A percentile compares a stretch with the other conserved stretches of the same genome.
Evolutionary conservation across 2,329 filamentous ascomycete species (phyloP).

Genomic region (Orbilia quercus): DNA sequence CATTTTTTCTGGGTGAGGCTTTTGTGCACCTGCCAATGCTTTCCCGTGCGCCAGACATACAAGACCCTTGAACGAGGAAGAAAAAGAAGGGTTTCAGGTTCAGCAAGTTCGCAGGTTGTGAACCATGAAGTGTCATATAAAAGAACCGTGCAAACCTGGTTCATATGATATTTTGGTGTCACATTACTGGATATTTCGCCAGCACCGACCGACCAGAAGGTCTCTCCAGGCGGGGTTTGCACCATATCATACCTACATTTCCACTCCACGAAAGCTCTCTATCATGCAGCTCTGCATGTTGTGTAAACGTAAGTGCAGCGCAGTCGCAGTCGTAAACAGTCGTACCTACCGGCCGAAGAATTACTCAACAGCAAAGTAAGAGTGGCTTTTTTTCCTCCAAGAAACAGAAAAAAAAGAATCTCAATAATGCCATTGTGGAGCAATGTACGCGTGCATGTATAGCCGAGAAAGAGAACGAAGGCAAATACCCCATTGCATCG

Average conservation of each 20-base stretch:
- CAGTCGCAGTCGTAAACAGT: not conserved
- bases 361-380: not conserved
- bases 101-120: constrained; percentile 20
- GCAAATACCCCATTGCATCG: constrained; percentile 15
- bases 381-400: no score
- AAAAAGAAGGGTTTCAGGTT: constrained; percentile 39
- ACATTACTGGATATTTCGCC: constrained; percentile 49
- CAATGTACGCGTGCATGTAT: constrained; percentile 1
- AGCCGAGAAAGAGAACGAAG: no score
- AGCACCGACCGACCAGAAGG: constrained; percentile 6
- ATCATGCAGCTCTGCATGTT: no score
- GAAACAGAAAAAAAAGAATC: no score
- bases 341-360: no score
- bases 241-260: no score
- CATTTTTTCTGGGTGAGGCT: constrained; percentile 25
- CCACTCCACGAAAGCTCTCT: no score
- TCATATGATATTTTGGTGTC: constrained; percentile 47
- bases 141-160: constrained; percentile 49
- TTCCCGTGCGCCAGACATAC: constrained; percentile 27
- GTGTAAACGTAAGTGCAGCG: not conserved
- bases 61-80: constrained; percentile 34
- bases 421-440: not conserved
- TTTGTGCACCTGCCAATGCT: constrained; percentile 31
- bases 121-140: constrained; percentile 38
- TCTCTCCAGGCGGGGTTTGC: no score